These are phyloP conservation scores for Tuber brumale DNA, from an alignment of 495 filamentous ascomycete species.

Conservation along the genomic window DNA sequence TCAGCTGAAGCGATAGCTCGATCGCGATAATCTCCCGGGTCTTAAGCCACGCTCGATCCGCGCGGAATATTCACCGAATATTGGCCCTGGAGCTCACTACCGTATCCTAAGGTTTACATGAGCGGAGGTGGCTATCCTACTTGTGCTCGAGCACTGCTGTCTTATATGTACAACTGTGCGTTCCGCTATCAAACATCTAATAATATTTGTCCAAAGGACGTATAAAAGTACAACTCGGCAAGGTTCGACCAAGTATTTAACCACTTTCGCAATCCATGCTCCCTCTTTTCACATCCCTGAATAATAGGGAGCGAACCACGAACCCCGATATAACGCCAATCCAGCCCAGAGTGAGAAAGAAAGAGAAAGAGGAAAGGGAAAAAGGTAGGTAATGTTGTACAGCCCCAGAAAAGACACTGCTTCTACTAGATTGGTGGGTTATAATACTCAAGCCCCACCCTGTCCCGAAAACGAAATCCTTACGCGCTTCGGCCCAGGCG, in stretches of 20 bases:
- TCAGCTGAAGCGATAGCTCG: not conserved
- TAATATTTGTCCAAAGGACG: not conserved
- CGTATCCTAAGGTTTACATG: not conserved
- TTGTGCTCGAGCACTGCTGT: not conserved
- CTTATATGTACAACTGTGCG: not conserved
- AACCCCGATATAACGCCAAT: constrained; percentile 16
- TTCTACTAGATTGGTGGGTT: not conserved
- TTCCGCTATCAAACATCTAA: not conserved
- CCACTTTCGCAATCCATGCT: not conserved
- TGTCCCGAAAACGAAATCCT: constrained; percentile 42
- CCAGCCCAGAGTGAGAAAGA: not conserved
- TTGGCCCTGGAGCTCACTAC: not conserved
- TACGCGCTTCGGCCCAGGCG: constrained; percentile 41
- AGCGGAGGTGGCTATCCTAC: not conserved
- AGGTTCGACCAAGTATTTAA: not conserved
- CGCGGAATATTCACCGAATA: not conserved
- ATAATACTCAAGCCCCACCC: constrained; percentile 18
- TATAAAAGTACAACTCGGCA: not conserved
- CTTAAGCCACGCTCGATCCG: not conserved
- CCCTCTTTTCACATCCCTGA: not conserved
- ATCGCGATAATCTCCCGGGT: not conserved
- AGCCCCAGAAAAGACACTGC: not conserved
- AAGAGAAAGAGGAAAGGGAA: not conserved
- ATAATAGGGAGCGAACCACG: not conserved
- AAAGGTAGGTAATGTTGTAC: not conserved